Percentiles rank a stretch among this genome's conserved stretches.
Evolutionary conservation across 805 yeast genomes (phyloP).

Genomic region (Candida sithepensis): DNA sequence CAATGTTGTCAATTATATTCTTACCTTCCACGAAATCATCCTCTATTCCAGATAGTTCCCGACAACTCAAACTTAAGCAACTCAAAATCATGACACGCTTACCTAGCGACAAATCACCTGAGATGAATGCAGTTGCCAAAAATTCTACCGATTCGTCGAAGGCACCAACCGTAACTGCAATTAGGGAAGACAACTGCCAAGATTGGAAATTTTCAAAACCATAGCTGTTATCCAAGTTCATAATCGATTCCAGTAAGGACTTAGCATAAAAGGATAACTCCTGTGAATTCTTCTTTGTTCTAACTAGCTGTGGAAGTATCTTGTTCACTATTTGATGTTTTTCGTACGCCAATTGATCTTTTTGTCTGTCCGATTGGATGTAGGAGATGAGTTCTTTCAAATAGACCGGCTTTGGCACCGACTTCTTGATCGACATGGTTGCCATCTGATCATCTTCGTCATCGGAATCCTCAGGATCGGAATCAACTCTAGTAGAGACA

Average conservation of each 20-base stretch:
- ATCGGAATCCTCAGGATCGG: slow-evolving; percentile 44
- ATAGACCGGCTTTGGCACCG: slow-evolving; percentile 55
- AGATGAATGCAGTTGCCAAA: slow-evolving; percentile 45
- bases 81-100: slow-evolving; percentile 70
- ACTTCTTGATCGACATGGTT: slow-evolving; percentile 33
- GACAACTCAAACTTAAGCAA: slow-evolving; percentile 63
- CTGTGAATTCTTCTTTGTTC: slow-evolving; percentile 60
- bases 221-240: slow-evolving; percentile 53
- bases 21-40: slow-evolving; percentile 45
- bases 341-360: slow-evolving; percentile 44
- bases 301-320: slow-evolving; percentile 54
- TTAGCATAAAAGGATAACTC: slow-evolving; percentile 61
- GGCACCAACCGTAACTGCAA: slow-evolving; percentile 57
- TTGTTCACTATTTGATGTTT: slow-evolving; percentile 47
- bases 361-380: slow-evolving; percentile 41
- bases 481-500: slow-evolving; percentile 17
- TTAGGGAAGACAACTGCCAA: slow-evolving; percentile 59
- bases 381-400: slow-evolving; percentile 67
- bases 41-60: slow-evolving; percentile 64
- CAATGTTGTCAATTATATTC: slow-evolving; percentile 28
- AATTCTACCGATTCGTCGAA: slow-evolving; percentile 39
- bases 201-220: slow-evolving; percentile 60
- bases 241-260: slow-evolving; percentile 46
- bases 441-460: slow-evolving; percentile 44
- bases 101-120: slow-evolving; percentile 79